phyloP scores from a whole-genome alignment of 352 stramenopile genomes.

The Pythium utonaiense region DNA sequence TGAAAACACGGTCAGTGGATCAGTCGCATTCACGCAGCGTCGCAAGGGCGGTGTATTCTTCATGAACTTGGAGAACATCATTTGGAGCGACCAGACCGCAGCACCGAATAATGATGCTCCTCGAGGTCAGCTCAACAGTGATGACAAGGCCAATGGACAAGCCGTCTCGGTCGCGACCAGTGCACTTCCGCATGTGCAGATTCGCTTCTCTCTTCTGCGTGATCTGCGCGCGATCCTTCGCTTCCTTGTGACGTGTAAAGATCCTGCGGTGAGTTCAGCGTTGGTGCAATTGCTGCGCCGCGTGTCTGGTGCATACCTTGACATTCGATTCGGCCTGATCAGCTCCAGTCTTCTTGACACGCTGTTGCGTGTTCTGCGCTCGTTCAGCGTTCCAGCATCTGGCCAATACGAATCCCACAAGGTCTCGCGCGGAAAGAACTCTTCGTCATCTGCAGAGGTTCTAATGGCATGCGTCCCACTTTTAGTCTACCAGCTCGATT shows the following conservation, averaged over 20 bases:
- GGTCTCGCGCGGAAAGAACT: not conserved
- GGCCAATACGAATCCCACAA: not conserved
- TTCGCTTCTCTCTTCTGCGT: constrained; percentile 70
- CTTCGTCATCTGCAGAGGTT: constrained; percentile 19
- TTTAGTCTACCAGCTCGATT: constrained; percentile 74
- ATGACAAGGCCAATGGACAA: constrained; percentile 6
- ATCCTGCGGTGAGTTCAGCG: constrained; percentile 43
- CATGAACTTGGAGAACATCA: constrained; percentile 76
- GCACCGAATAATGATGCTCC: constrained; percentile 3
- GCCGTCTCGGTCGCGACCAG: constrained; percentile 15
- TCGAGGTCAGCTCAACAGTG: constrained; percentile 16
- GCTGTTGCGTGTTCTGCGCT: constrained; percentile 53
- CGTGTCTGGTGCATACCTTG: constrained; percentile 61
- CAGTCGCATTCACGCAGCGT: constrained; percentile 16
- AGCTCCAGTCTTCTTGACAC: constrained; percentile 78
- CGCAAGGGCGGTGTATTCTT: constrained; percentile 63
- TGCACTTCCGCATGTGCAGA: constrained; percentile 44
- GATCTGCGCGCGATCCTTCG: constrained; percentile 60
- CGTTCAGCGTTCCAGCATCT: constrained; percentile 1
- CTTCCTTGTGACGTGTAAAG: constrained; percentile 58
- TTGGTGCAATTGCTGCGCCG: constrained; percentile 57
- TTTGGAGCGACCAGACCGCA: constrained; percentile 68
- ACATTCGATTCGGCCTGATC: constrained; percentile 69
- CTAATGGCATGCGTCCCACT: constrained; percentile 58
- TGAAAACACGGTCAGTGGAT: not conserved